Conservation (phyloP, 306 rosid species). For the Rosa persica region DNA sequence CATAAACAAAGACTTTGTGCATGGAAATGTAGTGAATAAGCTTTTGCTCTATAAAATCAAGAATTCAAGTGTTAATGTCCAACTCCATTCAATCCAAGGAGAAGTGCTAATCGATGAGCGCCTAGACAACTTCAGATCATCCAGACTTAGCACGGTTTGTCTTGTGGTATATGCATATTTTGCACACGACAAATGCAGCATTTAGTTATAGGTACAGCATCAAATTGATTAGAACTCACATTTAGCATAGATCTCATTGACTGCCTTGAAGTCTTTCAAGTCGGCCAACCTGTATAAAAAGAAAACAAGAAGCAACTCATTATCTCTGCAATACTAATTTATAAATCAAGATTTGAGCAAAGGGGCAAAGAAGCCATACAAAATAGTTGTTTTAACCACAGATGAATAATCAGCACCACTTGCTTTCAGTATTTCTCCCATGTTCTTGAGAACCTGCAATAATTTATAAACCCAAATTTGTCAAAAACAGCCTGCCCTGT, state of each 20-base stretch:
- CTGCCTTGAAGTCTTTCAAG: slow-evolving; percentile 85
- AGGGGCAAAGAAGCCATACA: slow-evolving; percentile 41
- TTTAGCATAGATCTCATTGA: slow-evolving; percentile 84
- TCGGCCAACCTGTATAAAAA: slow-evolving; percentile 80
- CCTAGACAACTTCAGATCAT: neutral
- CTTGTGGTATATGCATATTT: neutral
- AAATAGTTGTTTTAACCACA: slow-evolving; percentile 91
- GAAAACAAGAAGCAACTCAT: slow-evolving; percentile 15
- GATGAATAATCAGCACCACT: slow-evolving; percentile 79
- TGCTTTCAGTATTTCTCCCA: slow-evolving; percentile 90
- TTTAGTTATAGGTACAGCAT: neutral
- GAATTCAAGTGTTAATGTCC: neutral
- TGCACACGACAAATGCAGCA: neutral
- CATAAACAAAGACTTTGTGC: neutral
- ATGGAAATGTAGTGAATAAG: neutral
- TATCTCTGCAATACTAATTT: neutral
- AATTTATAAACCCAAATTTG: neutral
- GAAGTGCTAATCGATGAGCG: neutral
- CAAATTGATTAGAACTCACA: slow-evolving; percentile 49
- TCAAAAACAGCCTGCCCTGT: neutral
- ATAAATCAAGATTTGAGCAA: neutral
- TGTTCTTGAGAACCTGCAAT: slow-evolving; percentile 74
- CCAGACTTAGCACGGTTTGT: neutral
- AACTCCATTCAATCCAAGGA: neutral
- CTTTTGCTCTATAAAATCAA: neutral